A percentile compares a stretch with the other conserved stretches of the same genome.
Conservation (phyloP, 352 stramenopile genomes). For the Phytophthora brassicae region DNA sequence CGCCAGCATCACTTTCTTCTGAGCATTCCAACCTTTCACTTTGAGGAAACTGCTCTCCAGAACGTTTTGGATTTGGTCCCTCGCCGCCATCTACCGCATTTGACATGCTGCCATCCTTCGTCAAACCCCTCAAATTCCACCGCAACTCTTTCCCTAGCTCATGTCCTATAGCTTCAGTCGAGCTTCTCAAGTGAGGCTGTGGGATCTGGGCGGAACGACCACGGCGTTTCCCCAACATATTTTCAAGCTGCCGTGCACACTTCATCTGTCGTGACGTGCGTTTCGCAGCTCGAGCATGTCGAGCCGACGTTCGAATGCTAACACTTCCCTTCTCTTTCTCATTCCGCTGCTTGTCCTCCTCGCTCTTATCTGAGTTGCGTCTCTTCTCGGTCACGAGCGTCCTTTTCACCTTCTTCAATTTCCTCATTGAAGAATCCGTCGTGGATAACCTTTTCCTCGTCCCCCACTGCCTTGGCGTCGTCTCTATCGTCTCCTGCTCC, state of each 20-base stretch:
- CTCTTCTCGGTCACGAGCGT: conserved; percentile 5
- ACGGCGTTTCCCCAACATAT: conserved; percentile 1
- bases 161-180: background rate
- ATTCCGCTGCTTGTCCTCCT: background rate
- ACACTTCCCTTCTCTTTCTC: background rate
- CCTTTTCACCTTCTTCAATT: conserved; percentile 8
- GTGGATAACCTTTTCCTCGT: conserved; percentile 28
- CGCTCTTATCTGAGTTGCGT: background rate
- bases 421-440: background rate
- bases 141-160: background rate
- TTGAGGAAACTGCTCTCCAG: background rate
- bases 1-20: background rate
- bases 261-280: background rate
- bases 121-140: conserved; percentile 13
- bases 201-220: background rate
- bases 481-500: background rate
- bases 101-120: background rate
- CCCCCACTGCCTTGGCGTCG: conserved; percentile 15
- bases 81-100: background rate
- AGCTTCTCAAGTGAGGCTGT: no score
- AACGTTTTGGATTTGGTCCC: background rate
- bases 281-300: background rate
- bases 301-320: background rate
- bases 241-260: conserved; percentile 1
- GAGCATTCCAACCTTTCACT: background rate